phyloP scores from a whole-genome alignment of 768 basidiomycete species.

The Serpula lacrymans region DNA sequence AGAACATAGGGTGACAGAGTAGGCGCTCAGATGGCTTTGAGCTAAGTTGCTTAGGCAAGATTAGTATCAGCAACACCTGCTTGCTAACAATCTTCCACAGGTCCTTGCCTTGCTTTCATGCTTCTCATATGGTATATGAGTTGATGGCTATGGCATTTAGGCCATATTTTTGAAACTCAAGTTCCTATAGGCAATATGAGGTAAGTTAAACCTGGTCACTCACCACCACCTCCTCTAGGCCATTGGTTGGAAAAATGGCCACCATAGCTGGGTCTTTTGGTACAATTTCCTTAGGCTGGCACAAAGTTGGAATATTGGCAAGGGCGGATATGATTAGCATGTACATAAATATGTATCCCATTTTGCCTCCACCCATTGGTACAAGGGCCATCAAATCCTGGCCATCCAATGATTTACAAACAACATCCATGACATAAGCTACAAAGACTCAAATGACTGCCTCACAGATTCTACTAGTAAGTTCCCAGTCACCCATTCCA shows the following conservation, averaged over 20 bases:
- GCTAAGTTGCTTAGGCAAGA: constrained; percentile 16
- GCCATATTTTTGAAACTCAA: too few species aligned
- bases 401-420: constrained; percentile 1
- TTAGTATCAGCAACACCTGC: constrained; percentile 5
- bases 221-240: too few species aligned
- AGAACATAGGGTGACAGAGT: constrained; percentile 7
- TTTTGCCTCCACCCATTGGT: constrained; percentile 4
- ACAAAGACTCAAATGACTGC: too few species aligned
- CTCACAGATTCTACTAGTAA: too few species aligned
- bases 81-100: constrained; percentile 9
- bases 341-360: constrained; percentile 3
- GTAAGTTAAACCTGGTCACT: too few species aligned
- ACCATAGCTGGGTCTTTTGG: too few species aligned
- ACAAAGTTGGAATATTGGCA: neutral
- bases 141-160: constrained; percentile 11
- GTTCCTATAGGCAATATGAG: too few species aligned
- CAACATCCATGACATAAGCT: constrained; percentile 1
- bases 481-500: too few species aligned
- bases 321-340: neutral
- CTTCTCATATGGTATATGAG: constrained; percentile 10
- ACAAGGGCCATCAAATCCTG: constrained; percentile 1
- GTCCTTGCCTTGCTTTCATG: neutral
- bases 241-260: too few species aligned
- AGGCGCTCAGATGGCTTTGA: constrained; percentile 10
- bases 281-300: neutral